Evolutionary conservation across 176 grass and related monocot species (phyloP).

Genomic region (Zoysia pacifica): DNA sequence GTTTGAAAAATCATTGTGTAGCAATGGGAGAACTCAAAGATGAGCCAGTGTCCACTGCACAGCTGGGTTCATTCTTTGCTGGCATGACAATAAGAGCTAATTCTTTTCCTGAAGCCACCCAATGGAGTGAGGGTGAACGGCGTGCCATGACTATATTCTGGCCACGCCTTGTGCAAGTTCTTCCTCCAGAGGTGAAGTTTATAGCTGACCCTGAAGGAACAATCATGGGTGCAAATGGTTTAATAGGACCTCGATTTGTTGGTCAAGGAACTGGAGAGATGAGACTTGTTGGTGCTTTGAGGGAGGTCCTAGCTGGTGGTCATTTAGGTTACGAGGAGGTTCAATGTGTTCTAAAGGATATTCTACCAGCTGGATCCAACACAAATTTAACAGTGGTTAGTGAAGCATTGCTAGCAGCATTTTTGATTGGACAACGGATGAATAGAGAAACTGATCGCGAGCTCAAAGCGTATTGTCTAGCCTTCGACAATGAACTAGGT

Average conservation of each 20-base stretch:
- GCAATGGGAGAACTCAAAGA: conserved; percentile 91
- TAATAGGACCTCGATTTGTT: conserved; percentile 69
- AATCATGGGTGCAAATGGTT: conserved; percentile 76
- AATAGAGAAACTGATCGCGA: conserved; percentile 93
- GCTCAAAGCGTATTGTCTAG: conserved; percentile 96
- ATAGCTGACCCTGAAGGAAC: conserved; percentile 96
- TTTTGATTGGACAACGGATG: conserved; percentile 98
- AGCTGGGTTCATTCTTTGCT: conserved; percentile 93
- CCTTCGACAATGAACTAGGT: conserved; percentile 97
- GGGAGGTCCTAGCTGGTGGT: conserved; percentile 92
- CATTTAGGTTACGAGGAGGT: conserved; percentile 96
- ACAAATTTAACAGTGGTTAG: conserved; percentile 43
- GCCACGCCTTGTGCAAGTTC: conserved; percentile 70
- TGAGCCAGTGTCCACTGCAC: conserved; percentile 75
- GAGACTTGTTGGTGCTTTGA: conserved; percentile 91
- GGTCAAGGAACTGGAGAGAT: conserved; percentile 74
- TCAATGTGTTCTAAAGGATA: conserved; percentile 77
- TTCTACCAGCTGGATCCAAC: conserved; percentile 51
- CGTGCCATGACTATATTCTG: conserved; percentile 77
- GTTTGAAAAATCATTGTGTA: conserved; percentile 36
- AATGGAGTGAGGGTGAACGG: conserved; percentile 84
- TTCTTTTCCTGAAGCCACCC: conserved; percentile 81
- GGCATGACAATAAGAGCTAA: conserved; percentile 96
- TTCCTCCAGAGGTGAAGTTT: conserved; percentile 86
- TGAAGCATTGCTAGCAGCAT: conserved; percentile 85